Conservation (phyloP, 495 filamentous ascomycete species). For the Barbatosphaeria neglecta region DNA sequence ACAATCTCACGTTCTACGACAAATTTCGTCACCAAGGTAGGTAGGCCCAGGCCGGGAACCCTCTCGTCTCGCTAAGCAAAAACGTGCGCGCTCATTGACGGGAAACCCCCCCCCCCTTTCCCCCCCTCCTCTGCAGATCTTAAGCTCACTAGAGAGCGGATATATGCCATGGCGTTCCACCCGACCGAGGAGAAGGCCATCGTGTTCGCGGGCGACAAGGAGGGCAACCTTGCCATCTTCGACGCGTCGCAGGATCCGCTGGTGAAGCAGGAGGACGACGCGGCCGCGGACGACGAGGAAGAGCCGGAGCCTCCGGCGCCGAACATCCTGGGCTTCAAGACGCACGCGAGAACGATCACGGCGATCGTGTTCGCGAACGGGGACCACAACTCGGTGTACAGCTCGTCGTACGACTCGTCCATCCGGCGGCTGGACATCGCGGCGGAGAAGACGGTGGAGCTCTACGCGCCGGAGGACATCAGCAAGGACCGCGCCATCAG, state of each 20-base stretch:
- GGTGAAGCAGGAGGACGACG: slow-evolving; percentile 41
- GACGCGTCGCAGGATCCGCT: slow-evolving; percentile 67
- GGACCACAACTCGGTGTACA: slow-evolving; percentile 63
- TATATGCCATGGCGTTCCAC: slow-evolving; percentile 84
- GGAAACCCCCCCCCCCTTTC: not conserved
- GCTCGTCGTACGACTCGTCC: slow-evolving; percentile 88
- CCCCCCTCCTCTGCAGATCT: slow-evolving; percentile 45
- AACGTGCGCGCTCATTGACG: too few relatives aligned
- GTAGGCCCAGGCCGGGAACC: too few relatives aligned
- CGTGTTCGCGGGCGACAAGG: slow-evolving; percentile 92
- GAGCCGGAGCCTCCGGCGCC: slow-evolving; percentile 54
- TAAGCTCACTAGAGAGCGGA: slow-evolving; percentile 82
- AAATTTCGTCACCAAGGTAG: slow-evolving; percentile 65
- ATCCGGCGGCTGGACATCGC: slow-evolving; percentile 79
- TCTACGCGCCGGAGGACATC: slow-evolving; percentile 60
- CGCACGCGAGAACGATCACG: slow-evolving; percentile 80
- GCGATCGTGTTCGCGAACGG: slow-evolving; percentile 64
- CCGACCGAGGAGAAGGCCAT: slow-evolving; percentile 74
- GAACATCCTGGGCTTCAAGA: slow-evolving; percentile 73
- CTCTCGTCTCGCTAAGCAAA: not conserved
- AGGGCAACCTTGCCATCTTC: slow-evolving; percentile 87
- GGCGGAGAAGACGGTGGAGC: slow-evolving; percentile 63
- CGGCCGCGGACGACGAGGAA: slow-evolving; percentile 50
- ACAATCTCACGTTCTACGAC: slow-evolving; percentile 66
- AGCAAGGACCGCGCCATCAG: slow-evolving; percentile 68